These are phyloP conservation scores for Hericium coralloides DNA, from an alignment of 768 basidiomycete species.

Conservation along the genomic window DNA sequence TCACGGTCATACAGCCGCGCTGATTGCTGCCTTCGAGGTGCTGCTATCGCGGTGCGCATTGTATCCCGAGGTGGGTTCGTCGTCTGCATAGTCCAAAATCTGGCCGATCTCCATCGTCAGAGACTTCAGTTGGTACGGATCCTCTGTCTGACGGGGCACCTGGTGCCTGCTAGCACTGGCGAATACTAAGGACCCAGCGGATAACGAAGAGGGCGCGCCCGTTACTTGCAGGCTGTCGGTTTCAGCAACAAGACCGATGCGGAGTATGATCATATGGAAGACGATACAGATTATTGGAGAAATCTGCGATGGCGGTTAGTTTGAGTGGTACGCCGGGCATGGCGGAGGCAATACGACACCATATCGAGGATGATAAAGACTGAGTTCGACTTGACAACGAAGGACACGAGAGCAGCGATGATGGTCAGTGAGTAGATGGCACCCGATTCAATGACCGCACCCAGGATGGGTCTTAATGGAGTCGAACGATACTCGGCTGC, in stretches of 20 bases:
- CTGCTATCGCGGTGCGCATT: not conserved
- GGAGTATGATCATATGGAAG: conserved; percentile 35
- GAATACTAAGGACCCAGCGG: no score
- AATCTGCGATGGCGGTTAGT: conserved; percentile 17
- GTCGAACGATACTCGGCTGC: conserved; percentile 13
- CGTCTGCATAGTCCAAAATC: conserved; percentile 6
- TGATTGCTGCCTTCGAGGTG: not conserved
- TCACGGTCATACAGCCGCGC: not conserved
- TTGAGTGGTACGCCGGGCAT: not conserved
- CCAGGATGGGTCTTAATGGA: conserved; percentile 19
- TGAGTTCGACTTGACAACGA: conserved; percentile 19
- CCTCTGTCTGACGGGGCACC: conserved; percentile 9
- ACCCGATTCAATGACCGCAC: conserved; percentile 29
- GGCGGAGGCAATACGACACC: no score
- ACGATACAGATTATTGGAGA: conserved; percentile 33
- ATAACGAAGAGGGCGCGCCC: no score
- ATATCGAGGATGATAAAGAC: conserved; percentile 29
- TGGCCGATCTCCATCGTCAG: conserved; percentile 17
- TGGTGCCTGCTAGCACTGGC: no score
- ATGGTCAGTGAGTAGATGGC: conserved; percentile 29
- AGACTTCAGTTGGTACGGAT: conserved; percentile 11
- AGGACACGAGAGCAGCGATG: conserved; percentile 23
- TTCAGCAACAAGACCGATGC: conserved; percentile 19
- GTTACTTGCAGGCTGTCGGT: no score
- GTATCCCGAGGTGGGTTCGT: not conserved